Evolutionary conservation across 2,329 filamentous ascomycete species (phyloP), one percentile per base, ranked within the genome.

Genomic region (Coniochaeta sp.): DNA sequence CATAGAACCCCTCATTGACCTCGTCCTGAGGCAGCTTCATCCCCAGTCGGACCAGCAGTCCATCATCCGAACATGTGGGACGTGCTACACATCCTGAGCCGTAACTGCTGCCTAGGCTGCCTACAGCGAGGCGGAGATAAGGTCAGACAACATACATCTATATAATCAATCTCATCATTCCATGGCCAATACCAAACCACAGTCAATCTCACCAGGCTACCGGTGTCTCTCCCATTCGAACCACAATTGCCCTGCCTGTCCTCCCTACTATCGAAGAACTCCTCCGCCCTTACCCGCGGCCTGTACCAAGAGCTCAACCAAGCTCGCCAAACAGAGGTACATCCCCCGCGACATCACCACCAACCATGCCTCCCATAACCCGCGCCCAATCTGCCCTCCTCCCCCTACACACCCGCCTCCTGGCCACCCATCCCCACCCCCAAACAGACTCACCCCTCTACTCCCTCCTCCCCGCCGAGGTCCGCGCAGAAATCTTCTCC

Each of bases 401-500:
- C 31, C 34, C 55, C 19, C 55, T 43, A 16, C 55, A 57, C 34
- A n/a, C 34, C 26, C 55, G 33, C 33, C 55, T 58, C 14, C 57
- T 58, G 26, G 4, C 38, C 12, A 28, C 22, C 57, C 28, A 40
- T 1, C 36, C 47, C 8, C 12, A 17, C 43, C 26, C 50, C 6
- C 64, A 65, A 47, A 12, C 22, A 6, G 24, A 28, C 16, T 59
- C 26, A 34, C 56, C 55, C 1, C 66, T 80, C 0, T 79, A 77
- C 63, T 44, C 59, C 1, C 17, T 62, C 1, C 65, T 84, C 0
- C 81, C 82, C 0, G 73, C 74, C 17, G 82, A 85, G 66, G 64
- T 84, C 16, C 77, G 82, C 59, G 72, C 73, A 62, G 65, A 70
- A 1, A 80, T 85, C 57, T 85, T 81, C 65, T 61, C 68, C 11